Base-by-base conservation (phyloP, 2,329 filamentous ascomycete genomes). In the Aspergillus eucalypticola region DNA sequence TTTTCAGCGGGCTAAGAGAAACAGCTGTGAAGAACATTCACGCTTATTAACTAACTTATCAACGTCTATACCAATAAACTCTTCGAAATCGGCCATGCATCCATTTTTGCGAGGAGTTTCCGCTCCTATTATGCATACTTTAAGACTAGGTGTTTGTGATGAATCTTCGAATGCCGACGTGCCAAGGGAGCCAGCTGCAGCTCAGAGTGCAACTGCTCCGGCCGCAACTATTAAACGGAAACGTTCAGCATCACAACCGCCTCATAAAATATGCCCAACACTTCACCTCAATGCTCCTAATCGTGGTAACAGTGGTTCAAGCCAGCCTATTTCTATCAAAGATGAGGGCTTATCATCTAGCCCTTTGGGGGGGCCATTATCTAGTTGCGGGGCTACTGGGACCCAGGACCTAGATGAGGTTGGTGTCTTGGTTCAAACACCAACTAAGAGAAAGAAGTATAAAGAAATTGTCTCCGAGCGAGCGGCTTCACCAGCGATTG, bases 391-490 rank as follows among this genome's bases (percentile, higher is more conserved):
- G 21, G 50, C 80, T 0, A 78, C 83, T 42, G 86, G 87, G 54
- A 89, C 85, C 56, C 79, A 89, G 54, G 87, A 90, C 67, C 77
- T 89, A 10, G 83, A 86, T 67, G 78, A 82, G 44, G 74, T 80
- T 54, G 81, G 79, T 7, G 72, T 71, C 32, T 62, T 56, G 44
- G 70, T 77, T 17, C 65, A 74, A 50, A 75, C 81, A 66, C 71
- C 78, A 54, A 85, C 79, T 11, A 77, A 75, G 59, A 64, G 62
- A 32, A 66, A 65, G 35, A 49, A 61, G 41, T 41, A 49, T 46
- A 44, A 38, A 35, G 11, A 27, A 32, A 17, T 13, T 29, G 38
- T 41, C 13, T 29, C 27, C 19, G 8, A 13, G 17, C 44, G 17
- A 8, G 38, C 21, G 11, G 13, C 23, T 42, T 41, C 27, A 7